Percentiles rank a stretch among this genome's conserved stretches.
Evolutionary conservation across 129 eudicot species (phyloP).

Genomic region (Centrapalus pauciflorus): DNA sequence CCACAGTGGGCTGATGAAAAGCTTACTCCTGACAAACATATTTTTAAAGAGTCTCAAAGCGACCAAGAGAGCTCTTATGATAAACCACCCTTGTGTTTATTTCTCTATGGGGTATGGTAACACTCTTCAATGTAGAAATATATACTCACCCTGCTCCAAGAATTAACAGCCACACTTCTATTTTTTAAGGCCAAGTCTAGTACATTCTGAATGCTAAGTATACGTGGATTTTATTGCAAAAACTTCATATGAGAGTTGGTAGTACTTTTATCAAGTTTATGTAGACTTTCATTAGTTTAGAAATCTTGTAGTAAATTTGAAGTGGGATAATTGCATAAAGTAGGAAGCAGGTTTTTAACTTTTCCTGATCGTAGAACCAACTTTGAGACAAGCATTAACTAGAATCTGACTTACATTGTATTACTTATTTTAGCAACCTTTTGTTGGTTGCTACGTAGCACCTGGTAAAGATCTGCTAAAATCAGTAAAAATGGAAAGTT

Average conservation of each 20-base stretch:
- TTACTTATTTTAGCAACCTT: no score
- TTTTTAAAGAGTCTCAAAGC: slow-evolving; percentile 26
- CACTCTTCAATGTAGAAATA: not conserved
- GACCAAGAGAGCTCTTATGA: slow-evolving; percentile 29
- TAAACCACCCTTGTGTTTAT: slow-evolving; percentile 45
- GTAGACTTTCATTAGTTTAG: not conserved
- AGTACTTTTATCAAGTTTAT: not conserved
- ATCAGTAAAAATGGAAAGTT: no score
- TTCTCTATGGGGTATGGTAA: slow-evolving; percentile 85
- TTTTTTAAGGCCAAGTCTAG: not conserved
- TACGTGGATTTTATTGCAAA: not conserved
- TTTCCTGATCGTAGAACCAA: no score
- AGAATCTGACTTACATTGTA: no score
- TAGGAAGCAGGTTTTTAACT: no score
- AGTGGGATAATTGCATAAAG: no score
- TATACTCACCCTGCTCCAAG: not conserved
- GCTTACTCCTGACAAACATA: slow-evolving; percentile 20
- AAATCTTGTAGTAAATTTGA: not conserved
- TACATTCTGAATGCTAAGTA: not conserved
- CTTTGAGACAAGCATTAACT: no score
- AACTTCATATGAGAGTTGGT: not conserved
- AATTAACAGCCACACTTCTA: not conserved
- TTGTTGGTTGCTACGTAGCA: no score
- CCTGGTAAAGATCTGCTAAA: no score
- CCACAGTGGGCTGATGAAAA: slow-evolving; percentile 32